Evolutionary conservation across 2,329 filamentous ascomycete genomes (phyloP).

Genomic region (Ophiostoma sp.): DNA sequence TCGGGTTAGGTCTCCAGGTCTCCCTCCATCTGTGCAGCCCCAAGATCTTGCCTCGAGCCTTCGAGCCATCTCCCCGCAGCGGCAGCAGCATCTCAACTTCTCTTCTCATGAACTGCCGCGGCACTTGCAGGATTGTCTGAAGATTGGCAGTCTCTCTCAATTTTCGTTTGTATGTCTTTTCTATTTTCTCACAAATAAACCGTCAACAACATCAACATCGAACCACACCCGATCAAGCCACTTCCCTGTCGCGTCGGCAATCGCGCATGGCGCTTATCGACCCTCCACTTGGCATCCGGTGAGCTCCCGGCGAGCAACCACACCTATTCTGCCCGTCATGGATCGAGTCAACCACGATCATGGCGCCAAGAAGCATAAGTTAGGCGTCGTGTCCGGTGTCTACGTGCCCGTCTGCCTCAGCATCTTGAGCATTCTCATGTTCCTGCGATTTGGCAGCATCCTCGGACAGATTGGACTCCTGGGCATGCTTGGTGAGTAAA

Average conservation of each 20-base stretch:
- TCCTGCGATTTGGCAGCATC: conserved; percentile 82
- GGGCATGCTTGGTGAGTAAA: conserved; percentile 69
- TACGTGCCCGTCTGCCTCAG: conserved; percentile 89
- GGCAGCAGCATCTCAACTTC: neutral
- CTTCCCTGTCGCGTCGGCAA: neutral
- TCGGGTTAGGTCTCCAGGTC: conserved; percentile 6
- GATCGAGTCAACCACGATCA: conserved; percentile 34
- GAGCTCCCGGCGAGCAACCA: neutral
- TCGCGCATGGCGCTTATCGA: conserved; percentile 11
- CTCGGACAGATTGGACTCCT: conserved; percentile 76
- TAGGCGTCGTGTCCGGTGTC: conserved; percentile 75
- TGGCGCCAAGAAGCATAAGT: conserved; percentile 54
- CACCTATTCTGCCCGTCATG: conserved; percentile 31
- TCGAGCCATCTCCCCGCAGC: neutral
- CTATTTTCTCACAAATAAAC: neutral
- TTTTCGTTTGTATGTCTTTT: neutral
- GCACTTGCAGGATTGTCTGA: neutral
- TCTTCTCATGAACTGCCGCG: neutral
- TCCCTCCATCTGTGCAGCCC: neutral
- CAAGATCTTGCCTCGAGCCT: conserved; percentile 8
- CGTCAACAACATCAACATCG: neutral
- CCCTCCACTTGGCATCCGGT: neutral
- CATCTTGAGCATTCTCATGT: conserved; percentile 89
- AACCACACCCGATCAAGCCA: neutral
- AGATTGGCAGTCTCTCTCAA: neutral